Percentiles rank a stretch among this genome's conserved stretches.
Evolutionary conservation across 345 rosid genomes (phyloP).

Genomic region (Eucalyptus camaldulensis): DNA sequence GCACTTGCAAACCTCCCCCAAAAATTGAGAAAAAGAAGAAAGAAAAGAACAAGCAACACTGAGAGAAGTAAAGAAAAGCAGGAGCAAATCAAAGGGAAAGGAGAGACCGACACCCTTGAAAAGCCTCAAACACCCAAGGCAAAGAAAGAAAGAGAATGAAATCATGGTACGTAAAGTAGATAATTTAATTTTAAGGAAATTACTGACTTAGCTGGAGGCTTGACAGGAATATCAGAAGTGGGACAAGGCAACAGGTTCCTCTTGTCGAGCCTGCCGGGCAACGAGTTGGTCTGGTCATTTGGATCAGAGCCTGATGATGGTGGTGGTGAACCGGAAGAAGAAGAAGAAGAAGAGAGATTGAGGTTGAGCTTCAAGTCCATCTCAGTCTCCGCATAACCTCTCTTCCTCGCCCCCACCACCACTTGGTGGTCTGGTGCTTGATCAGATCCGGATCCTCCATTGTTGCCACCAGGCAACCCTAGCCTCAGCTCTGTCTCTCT

Average conservation of each 20-base stretch:
- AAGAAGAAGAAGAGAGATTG: constrained; percentile 4
- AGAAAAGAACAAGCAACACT: background rate
- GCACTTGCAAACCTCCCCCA: background rate
- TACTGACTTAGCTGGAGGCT: constrained; percentile 67
- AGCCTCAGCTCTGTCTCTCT: constrained; percentile 78
- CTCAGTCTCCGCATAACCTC: constrained; percentile 65
- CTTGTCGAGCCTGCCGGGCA: background rate
- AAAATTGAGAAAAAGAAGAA: background rate
- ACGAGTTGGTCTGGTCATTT: background rate
- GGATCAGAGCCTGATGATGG: background rate
- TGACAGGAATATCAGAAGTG: constrained; percentile 32
- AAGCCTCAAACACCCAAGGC: background rate
- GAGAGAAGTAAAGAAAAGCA: background rate
- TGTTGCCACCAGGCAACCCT: constrained; percentile 54
- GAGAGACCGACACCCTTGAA: background rate
- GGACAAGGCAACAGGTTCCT: constrained; percentile 16
- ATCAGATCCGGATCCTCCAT: background rate
- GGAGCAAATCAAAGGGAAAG: background rate
- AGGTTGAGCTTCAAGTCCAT: constrained; percentile 65
- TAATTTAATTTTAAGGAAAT: background rate
- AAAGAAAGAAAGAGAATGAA: background rate
- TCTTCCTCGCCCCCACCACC: constrained; percentile 37
- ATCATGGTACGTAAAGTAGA: background rate
- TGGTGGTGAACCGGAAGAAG: background rate
- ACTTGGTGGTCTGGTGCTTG: background rate